These are phyloP conservation scores for Hypericum perforatum DNA, from an alignment of 345 rosid genomes.

Conservation along the genomic window DNA sequence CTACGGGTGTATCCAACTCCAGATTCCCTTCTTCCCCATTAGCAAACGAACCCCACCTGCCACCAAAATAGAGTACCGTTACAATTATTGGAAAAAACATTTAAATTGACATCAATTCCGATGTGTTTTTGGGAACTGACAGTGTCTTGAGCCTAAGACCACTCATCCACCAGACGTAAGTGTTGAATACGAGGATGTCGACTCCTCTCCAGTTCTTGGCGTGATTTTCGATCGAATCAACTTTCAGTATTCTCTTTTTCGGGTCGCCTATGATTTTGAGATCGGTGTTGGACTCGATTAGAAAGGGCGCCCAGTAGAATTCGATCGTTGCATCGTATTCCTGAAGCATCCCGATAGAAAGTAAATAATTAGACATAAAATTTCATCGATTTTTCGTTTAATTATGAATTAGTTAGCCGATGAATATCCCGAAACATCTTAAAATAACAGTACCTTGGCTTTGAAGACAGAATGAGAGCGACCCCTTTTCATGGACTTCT, in stretches of 20 bases:
- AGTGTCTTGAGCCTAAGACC: constrained; percentile 16
- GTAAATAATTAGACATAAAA: too few relatives aligned
- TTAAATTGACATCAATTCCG: neutral
- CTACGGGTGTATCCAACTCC: constrained; percentile 27
- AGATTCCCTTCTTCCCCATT: constrained; percentile 27
- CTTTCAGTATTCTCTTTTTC: constrained; percentile 22
- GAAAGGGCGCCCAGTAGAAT: constrained; percentile 23
- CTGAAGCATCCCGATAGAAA: constrained; percentile 3
- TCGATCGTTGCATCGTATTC: constrained; percentile 23
- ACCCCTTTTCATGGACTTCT: constrained; percentile 19
- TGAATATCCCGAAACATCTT: too few relatives aligned
- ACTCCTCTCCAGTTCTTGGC: constrained; percentile 21
- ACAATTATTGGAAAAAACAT: neutral
- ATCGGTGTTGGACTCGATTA: constrained; percentile 22
- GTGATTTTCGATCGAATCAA: constrained; percentile 19
- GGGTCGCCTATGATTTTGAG: constrained; percentile 14
- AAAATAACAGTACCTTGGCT: constrained; percentile 15
- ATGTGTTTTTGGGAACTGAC: constrained; percentile 3
- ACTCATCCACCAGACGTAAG: constrained; percentile 30
- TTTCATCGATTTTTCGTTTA: too few relatives aligned
- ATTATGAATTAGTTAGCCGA: too few relatives aligned
- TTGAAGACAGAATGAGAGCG: constrained; percentile 17
- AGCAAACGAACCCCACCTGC: constrained; percentile 35
- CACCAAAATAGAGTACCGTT: neutral
- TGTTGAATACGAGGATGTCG: constrained; percentile 22